Evolutionary conservation across 306 rosid genomes (phyloP), one percentile per base, ranked within the genome.

Genomic region (Cucurbita maxima): DNA sequence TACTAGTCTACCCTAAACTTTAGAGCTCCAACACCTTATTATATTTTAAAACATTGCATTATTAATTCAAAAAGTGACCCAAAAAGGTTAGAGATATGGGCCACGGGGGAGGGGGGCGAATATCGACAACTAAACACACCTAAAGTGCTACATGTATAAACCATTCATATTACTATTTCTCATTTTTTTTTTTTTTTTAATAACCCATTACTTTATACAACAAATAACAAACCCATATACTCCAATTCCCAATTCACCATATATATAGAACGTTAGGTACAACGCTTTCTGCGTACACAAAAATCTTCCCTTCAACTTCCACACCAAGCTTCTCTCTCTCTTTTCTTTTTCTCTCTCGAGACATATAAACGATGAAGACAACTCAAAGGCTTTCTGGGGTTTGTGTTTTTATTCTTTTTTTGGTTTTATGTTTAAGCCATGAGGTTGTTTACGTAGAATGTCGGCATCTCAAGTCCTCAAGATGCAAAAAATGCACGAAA

Each of bases 401-500:
- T 4, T 76, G 82, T 77, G 75, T 75, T 54, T n/a, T 87, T 10
- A 34, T 87, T 54, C 25, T 84, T 44, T 19, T 86, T 47, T 66
- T 83, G 73, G 76, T 90, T 11, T 58, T 82, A 44, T 79, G 77
- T 75, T 20, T 47, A 22, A 44, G 54, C 56, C 77, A 76, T 37
- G 89, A 78, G 66, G 22, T 74, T 47, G 16, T 77, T 20, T 36
- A 68, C 57, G 87, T 81, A 2, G 77, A 88, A 55, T 86, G 84
- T 56, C 85, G 86, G 82, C 84, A 82, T 75, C 71, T 86, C 60
- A 83, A 77, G 79, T 43, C 72, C 5, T 38, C 52, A 30, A 16
- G 11, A 13, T 62, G 79, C 81, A 79, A 70, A 57, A 73, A 61
- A 41, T 73, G 81, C 68, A 69, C 82, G 52, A 82, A 67, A 43